These are phyloP conservation scores for Canariomyces notabilis DNA, from an alignment of 2,329 filamentous ascomycete genomes.

Conservation along the genomic window DNA sequence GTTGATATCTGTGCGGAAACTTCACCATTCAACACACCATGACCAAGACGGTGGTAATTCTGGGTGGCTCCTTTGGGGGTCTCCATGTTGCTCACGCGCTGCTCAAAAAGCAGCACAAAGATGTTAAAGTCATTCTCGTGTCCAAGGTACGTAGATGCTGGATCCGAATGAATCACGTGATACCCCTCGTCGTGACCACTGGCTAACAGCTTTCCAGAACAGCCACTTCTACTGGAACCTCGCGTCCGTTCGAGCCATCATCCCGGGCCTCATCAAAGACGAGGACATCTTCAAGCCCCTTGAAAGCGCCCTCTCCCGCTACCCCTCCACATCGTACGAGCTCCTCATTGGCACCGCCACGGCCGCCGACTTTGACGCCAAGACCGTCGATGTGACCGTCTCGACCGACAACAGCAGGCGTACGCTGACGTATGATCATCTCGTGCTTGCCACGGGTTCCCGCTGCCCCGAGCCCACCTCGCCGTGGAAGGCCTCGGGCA, in stretches of 20 bases:
- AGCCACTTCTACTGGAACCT: constrained; percentile 57
- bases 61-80: constrained; percentile 51
- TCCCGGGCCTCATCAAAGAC: constrained; percentile 45
- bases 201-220: constrained; percentile 36
- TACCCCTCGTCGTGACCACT: neutral
- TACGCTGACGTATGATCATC: constrained; percentile 47
- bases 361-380: constrained; percentile 37
- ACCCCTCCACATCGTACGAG: constrained; percentile 45
- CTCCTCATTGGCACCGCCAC: constrained; percentile 47
- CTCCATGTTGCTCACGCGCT: constrained; percentile 50
- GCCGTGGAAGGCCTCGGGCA: constrained; percentile 50
- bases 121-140: constrained; percentile 51
- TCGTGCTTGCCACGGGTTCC: constrained; percentile 54
- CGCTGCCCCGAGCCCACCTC: constrained; percentile 35
- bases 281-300: constrained; percentile 48
- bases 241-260: constrained; percentile 50
- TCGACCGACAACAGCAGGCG: constrained; percentile 28
- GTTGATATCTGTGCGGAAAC: neutral
- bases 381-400: constrained; percentile 40
- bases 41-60: constrained; percentile 48
- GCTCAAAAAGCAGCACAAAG: constrained; percentile 46
- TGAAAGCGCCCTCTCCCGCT: constrained; percentile 44
- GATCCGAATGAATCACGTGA: neutral
- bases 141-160: constrained; percentile 41
- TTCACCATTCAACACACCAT: constrained; percentile 28